Conservation (phyloP, 352 stramenopile species). For the Pythium insidiosum region DNA sequence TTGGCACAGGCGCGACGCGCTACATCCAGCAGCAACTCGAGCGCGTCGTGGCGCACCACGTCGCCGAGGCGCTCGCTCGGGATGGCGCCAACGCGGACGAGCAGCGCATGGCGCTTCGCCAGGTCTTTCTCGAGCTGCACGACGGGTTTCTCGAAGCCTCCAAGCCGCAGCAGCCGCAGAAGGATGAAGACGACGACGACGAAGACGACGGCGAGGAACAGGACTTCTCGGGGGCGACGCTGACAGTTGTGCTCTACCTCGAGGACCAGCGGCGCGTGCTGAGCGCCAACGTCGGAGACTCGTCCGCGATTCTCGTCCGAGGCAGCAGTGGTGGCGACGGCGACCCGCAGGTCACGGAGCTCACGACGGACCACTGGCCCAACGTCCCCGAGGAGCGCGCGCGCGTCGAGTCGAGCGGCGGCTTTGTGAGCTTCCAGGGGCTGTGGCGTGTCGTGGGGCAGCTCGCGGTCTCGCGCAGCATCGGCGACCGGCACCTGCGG, state of each 20-base stretch:
- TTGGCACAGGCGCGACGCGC: constrained; percentile 83
- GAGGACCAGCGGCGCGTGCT: constrained; percentile 37
- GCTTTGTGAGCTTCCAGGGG: constrained; percentile 59
- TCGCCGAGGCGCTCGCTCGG: background rate
- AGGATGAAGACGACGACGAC: no score
- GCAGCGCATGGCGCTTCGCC: constrained; percentile 49
- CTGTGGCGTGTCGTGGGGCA: constrained; percentile 86
- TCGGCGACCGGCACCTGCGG: constrained; percentile 87
- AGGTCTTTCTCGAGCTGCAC: constrained; percentile 72
- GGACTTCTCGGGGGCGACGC: constrained; percentile 76
- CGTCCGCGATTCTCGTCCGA: constrained; percentile 47
- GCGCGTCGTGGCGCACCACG: background rate
- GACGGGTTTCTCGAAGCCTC: constrained; percentile 33
- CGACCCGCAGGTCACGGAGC: no score
- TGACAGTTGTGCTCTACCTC: constrained; percentile 71
- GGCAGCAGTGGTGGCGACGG: constrained; percentile 2
- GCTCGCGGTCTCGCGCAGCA: constrained; percentile 87
- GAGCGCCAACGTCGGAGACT: constrained; percentile 83
- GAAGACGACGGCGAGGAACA: constrained; percentile 14
- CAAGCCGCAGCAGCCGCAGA: no score
- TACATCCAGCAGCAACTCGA: constrained; percentile 38
- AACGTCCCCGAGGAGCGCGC: constrained; percentile 33
- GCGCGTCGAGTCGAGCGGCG: constrained; percentile 70
- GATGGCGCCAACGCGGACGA: no score
- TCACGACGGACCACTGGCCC: constrained; percentile 64